phyloP scores from a whole-genome alignment of 192 early-diverging fungal genomes.

The Rhizoclosmatium globosum region DNA sequence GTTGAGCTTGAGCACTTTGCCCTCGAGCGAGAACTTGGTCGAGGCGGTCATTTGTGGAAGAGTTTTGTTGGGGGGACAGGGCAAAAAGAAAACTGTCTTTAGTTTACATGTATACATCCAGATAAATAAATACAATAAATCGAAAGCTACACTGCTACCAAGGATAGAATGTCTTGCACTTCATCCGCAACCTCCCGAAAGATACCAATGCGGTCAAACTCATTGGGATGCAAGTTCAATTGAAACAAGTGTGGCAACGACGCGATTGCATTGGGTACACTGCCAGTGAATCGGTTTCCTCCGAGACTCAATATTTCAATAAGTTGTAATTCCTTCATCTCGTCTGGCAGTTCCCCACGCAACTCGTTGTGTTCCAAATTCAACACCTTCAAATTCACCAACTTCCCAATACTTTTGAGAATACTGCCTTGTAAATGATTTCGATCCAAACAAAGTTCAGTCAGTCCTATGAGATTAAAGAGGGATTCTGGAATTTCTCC shows the following conservation, averaged over 20 bases:
- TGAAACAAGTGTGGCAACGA: background rate
- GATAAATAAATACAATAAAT: too few species aligned
- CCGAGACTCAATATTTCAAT: background rate
- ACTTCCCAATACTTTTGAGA: background rate
- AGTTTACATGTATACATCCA: too few species aligned
- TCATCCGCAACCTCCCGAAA: too few species aligned
- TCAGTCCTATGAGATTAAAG: background rate
- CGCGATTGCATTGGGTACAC: background rate
- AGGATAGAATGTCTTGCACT: too few species aligned
- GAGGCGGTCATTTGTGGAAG: background rate
- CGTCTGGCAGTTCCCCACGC: background rate
- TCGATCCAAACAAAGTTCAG: background rate
- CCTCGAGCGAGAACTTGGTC: slow-evolving; percentile 79
- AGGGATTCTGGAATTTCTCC: background rate
- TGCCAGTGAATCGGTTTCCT: background rate
- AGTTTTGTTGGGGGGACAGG: too few species aligned
- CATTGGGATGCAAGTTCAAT: background rate
- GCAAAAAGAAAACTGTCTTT: too few species aligned
- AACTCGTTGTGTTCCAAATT: background rate
- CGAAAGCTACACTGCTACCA: too few species aligned
- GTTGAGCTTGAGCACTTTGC: slow-evolving; percentile 88
- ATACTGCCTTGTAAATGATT: background rate
- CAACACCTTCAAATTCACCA: background rate
- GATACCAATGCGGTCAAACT: too few species aligned
- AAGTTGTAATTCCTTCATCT: background rate